Evolutionary conservation across 495 filamentous ascomycete species (phyloP), one percentile per base, ranked within the genome.

Genomic region (Annulohypoxylon nitens): DNA sequence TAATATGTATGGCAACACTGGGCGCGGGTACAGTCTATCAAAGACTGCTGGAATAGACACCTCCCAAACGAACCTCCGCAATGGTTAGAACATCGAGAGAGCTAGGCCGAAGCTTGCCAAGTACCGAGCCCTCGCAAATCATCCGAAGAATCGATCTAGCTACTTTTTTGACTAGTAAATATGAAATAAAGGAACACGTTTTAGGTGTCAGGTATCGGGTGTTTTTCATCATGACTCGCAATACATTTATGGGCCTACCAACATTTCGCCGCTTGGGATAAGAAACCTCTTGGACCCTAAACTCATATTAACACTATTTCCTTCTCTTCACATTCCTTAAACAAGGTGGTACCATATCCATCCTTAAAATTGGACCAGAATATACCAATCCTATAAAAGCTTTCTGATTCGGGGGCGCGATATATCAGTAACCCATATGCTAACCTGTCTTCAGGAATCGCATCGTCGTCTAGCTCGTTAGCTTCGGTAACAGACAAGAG

Each of bases 31-130:
- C 61, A 66, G 73, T 65, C 62, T 64, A 51, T 57, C 41, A 61
- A 61, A 61, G 61, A 61, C 65, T 73, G 64, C 69, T 69, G 60
- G 73, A 72, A 69, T 69, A 69, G 64, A 69, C 39, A 58, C 64
- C 47, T 61, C 57, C 55, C 45, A 66, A 9, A 20, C 43, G 23
- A 50, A 69, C 36, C 43, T 55, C 41, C 4, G 59, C 64, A 34
- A 26, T 36, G 58, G 37, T 33, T 14, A 33, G 43, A 61, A 43
- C 45, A 51, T 54, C 33, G 20, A 50, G 54, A 9, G 61, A 39
- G 48, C 10, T 20, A 34, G 25, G 36, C 43, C 26, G 18, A 60
- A n/a, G 23, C 37, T 50, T 67, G n/a, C 43, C 30, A 37, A 5
- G 25, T 69, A n/a, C 16, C 47, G 33, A 61, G 26, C 41, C 36